Base-by-base conservation (phyloP, 306 rosid genomes). In the Styphnolobium japonicum region DNA sequence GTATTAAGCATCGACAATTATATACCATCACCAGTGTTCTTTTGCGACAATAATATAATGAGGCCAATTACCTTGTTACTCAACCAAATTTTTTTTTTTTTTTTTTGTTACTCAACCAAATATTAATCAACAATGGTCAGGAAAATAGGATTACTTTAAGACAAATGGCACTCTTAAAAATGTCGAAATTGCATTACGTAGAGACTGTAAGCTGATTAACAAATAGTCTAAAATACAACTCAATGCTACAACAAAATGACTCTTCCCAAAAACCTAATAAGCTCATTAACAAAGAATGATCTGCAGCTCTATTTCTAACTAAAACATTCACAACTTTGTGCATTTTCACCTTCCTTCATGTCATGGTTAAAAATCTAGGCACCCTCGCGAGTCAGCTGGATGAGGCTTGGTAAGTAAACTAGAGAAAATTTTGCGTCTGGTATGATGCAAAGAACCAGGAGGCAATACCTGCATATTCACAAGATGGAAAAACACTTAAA, bases 401-500 rank as follows among this genome's bases (percentile, higher is more conserved):
- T 65, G 9, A 19, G 83, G 71, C 66, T 55, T 80, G 37, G 76
- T 51, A 64, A 90, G 91, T 53, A 84, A 80, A 33, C 60, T 73
- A 8, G 76, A 68, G 52, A 86, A 85, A 46, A 81, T 76, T 27
- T 48, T 46, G 52, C 29, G 60, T 87, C 91, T 4, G 91, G 87
- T 34, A 81, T 4, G 21, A 86, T 71, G 52, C 76, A 67, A 40
- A 55, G 66, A 61, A 87, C 19, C 45, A 92, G 34, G 16, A 33
- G 60, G 27, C 40, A 5, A 52, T 83, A 90, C 97, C 97, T 92
- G 75, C 55, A 69, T 19, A 27, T 57, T 31, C 12, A 71, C 42
- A 70, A 62, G 37, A 76, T 61, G 27, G 34, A 23, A 67, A 39
- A n/a, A n/a, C n/a, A 19, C 9, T 18, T 22, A 5, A 19, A n/a